A percentile compares a stretch with the other conserved stretches of the same genome.
These are phyloP conservation scores for Bodo saltans DNA, from an alignment of 78 protist species.

Conservation along the genomic window DNA sequence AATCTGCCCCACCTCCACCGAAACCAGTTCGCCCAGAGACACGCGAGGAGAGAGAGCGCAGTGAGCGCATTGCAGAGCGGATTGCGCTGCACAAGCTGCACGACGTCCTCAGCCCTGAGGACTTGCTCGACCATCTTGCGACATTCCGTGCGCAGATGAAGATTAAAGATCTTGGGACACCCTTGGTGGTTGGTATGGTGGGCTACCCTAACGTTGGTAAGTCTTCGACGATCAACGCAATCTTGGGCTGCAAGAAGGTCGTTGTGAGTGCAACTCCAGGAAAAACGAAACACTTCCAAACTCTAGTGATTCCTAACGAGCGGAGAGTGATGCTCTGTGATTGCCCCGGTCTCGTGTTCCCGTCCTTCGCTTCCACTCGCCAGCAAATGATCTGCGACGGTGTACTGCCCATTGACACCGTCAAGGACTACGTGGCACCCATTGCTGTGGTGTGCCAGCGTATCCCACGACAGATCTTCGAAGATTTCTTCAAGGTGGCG, in stretches of 20 bases:
- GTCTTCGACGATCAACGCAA: slow-evolving; percentile 84
- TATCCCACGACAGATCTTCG: slow-evolving; percentile 3
- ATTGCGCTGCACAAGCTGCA: not conserved
- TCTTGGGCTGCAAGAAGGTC: slow-evolving; percentile 76
- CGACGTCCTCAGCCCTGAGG: slow-evolving; percentile 14
- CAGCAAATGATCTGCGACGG: slow-evolving; percentile 83
- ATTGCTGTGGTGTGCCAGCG: slow-evolving; percentile 10
- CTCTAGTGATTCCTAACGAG: slow-evolving; percentile 63
- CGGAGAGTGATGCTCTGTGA: slow-evolving; percentile 72
- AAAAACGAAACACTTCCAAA: slow-evolving; percentile 97
- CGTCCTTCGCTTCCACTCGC: slow-evolving; percentile 70
- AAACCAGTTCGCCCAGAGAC: too few species aligned
- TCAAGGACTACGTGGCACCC: slow-evolving; percentile 4
- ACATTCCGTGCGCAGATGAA: not conserved
- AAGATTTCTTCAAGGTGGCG: not conserved
- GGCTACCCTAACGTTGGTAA: slow-evolving; percentile 99
- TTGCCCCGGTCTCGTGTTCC: slow-evolving; percentile 96
- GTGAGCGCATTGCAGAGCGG: not conserved
- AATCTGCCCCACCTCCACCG: not conserved
- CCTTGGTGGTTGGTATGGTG: slow-evolving; percentile 69
- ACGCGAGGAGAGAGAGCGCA: not conserved
- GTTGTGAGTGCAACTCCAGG: slow-evolving; percentile 93
- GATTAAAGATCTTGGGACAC: not conserved
- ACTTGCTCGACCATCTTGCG: not conserved
- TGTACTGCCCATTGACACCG: slow-evolving; percentile 78